phyloP scores from a whole-genome alignment of 139 green algal species.

The Chlorella vulgaris region DNA sequence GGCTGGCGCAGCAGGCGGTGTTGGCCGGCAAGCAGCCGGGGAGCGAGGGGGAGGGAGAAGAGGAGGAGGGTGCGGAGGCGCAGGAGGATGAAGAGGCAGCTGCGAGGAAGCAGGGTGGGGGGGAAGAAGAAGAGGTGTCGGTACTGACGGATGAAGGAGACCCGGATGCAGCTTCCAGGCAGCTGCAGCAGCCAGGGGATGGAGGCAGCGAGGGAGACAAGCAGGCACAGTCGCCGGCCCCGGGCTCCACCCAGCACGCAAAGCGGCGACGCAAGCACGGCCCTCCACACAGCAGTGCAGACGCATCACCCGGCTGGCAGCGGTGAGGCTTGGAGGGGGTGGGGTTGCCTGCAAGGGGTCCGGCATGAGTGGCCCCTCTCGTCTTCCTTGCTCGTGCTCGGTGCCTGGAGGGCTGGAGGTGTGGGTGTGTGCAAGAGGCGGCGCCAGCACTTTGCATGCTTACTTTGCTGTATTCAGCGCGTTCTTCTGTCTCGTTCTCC shows the following conservation, averaged over 20 bases:
- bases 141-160: slow-evolving; percentile 21
- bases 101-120: neutral
- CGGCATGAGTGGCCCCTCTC: neutral
- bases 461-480: too few species aligned
- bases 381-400: neutral
- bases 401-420: too few species aligned
- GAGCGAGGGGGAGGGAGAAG: too few species aligned
- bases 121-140: neutral
- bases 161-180: neutral
- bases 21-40: neutral
- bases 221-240: neutral
- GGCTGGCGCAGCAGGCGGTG: slow-evolving; percentile 15
- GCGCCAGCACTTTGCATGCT: too few species aligned
- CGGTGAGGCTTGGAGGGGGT: neutral
- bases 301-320: neutral
- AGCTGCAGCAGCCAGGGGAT: neutral
- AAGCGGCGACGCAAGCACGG: neutral
- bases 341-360: neutral
- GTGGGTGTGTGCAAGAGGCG: too few species aligned
- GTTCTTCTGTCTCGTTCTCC: too few species aligned
- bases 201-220: neutral
- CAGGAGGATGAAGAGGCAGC: neutral
- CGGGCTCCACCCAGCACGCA: too few species aligned
- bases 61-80: neutral
- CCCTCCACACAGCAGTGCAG: neutral